Evolutionary conservation across 2,329 filamentous ascomycete genomes (phyloP).

Genomic region (Annulohypoxylon truncatum): DNA sequence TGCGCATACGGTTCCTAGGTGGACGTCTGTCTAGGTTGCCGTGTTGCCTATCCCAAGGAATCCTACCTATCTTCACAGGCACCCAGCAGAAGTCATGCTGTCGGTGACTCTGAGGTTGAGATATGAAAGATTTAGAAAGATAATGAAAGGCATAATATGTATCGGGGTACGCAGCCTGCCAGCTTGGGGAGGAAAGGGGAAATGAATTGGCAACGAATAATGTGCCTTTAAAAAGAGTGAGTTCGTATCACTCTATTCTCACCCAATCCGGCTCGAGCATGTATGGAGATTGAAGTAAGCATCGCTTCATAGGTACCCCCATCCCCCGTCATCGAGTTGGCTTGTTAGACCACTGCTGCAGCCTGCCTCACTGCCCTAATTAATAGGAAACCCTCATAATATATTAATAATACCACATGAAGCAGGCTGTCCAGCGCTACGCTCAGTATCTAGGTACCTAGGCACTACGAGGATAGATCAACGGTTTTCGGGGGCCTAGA

Average conservation of each 20-base stretch:
- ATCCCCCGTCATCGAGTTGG: conserved; percentile 14
- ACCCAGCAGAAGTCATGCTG: background rate
- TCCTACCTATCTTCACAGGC: background rate
- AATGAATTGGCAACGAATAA: conserved; percentile 2
- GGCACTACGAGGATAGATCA: background rate
- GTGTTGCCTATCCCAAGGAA: background rate
- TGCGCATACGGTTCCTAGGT: background rate
- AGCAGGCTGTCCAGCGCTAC: background rate
- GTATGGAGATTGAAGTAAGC: background rate
- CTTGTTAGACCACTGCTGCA: conserved; percentile 1
- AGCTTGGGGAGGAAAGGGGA: background rate
- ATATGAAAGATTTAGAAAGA: background rate
- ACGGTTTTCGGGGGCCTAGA: conserved; percentile 2
- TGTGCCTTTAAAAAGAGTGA: conserved; percentile 10
- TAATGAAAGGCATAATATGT: background rate
- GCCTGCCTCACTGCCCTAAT: conserved; percentile 15
- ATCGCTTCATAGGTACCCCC: conserved; percentile 14
- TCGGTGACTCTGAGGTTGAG: background rate
- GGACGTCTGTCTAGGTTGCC: background rate
- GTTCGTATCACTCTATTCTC: conserved; percentile 9
- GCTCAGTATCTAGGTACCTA: too few relatives aligned
- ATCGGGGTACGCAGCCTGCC: background rate
- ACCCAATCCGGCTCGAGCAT: background rate
- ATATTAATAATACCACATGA: conserved; percentile 9
- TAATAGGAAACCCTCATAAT: conserved; percentile 9